Base-by-base conservation (phyloP, 257 asterid species). In the Anisodus acutangulus region DNA sequence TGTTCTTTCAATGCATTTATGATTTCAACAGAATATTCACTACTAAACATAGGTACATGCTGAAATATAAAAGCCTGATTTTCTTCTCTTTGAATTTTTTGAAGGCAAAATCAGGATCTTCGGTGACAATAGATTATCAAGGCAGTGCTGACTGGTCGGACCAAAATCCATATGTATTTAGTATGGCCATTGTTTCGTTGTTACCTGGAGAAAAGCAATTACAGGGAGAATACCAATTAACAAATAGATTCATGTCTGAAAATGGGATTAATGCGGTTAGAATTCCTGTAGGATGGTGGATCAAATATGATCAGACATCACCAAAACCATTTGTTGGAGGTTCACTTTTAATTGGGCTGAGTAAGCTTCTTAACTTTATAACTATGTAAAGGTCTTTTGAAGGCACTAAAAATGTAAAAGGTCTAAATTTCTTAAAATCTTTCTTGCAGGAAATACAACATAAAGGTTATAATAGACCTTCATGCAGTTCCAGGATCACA, bases 401-500 rank as follows among this genome's bases (percentile, higher is more conserved):
- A 16, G 51, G 9, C 4, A 49, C 7, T 49, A 6, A 49, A 49
- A 6, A 49, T 9, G 1, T 49, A 9, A 49, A 49, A 39, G 26
- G 4, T 39, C 43, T 49, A 49, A 49, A 49, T 9, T 9, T 49
- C 54, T 49, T 1, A 55, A 6, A 9, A 13, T 47, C 72, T 58
- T 10, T 79, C 39, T 78, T 85, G 87, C 81, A 90, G 90, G 51
- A 84, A 88, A 83, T 68, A 87, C 84, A 74, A 90, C 51, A 87
- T 90, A 83, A 90, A 87, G 90, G 88, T 88, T 80, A 90, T 90
- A 82, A 69, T 90, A 82, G 92, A 90, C 80, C 91, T 90, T n/a
- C 92, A 90, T 47, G 92, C 88, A 10, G 92, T 57, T 80, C 92
- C 91, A 31, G 91, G 92, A 76, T 90, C 92, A 79, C 91, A 90